Conservation (phyloP, 805 yeast species). For the Millerozyma acaciae region DNA sequence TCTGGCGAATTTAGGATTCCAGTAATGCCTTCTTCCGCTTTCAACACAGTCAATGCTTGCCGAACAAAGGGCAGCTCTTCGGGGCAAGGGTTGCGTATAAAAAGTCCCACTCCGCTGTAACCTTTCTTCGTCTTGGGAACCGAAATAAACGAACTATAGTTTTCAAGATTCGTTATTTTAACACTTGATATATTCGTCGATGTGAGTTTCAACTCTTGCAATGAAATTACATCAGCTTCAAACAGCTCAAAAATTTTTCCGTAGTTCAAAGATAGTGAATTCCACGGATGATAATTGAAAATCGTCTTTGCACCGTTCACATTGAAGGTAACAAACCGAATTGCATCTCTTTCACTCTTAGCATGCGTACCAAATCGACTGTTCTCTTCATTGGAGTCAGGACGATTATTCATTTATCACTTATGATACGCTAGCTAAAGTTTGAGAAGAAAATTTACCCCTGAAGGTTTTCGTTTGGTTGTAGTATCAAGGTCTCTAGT, state of each 20-base stretch:
- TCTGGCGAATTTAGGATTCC: constrained; percentile 46
- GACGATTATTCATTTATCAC: too few species aligned
- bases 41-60: constrained; percentile 48
- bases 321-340: constrained; percentile 70
- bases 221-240: constrained; percentile 71
- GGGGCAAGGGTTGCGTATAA: constrained; percentile 50
- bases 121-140: constrained; percentile 71
- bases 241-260: constrained; percentile 48
- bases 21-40: constrained; percentile 90
- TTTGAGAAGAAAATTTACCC: too few species aligned
- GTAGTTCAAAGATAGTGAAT: constrained; percentile 35
- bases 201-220: constrained; percentile 78
- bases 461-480: too few species aligned
- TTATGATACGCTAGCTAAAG: too few species aligned
- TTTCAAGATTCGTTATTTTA: constrained; percentile 52
- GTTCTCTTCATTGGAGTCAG: constrained; percentile 1
- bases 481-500: too few species aligned
- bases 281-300: constrained; percentile 84
- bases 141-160: constrained; percentile 63
- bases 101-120: constrained; percentile 89
- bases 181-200: constrained; percentile 18
- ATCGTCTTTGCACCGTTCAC: constrained; percentile 81
- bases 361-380: constrained; percentile 2
- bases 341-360: constrained; percentile 5
- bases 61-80: constrained; percentile 36